Evolutionary conservation across 768 basidiomycete species (phyloP), one percentile per base, ranked within the genome.

Genomic region (Coprinopsis sp.): DNA sequence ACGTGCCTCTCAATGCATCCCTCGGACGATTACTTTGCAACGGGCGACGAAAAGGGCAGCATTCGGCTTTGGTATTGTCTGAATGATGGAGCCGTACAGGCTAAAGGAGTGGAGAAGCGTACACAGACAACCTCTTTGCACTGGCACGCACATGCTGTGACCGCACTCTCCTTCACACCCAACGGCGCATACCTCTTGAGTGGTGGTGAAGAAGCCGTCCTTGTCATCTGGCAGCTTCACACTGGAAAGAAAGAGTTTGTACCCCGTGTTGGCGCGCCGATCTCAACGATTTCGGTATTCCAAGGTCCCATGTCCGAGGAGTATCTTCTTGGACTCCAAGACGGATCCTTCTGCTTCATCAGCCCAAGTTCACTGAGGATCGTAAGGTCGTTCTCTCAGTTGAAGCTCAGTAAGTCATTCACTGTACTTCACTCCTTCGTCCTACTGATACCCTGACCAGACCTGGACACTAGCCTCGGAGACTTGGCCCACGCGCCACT

Each of bases 171-270:
- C 0, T 99, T 98, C 64, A 89, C 92, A 0, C 66, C 83, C 11
- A 93, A 95, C 54, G 96, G 96, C 11, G 86, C 91, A 6, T 95
- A 96, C 62, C 66, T 99, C 14, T 67, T 98, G 38, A 94, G 89
- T 50, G 95, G 92, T 51, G 96, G 96, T 36, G 91, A 96, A 64
- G 96, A 98, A 63, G 79, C 87, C 25, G 95, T 97, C 8, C 66
- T 99, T n/a, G 94, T 98, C 30, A 85, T 95, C 49, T 99, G 96
- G 96, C 91, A 96, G 60, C 63, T 99, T 33, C 84, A 91, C 52
- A 81, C 85, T 0, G 88, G 89, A 4, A 88, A 82, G 64, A 85
- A 83, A 60, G 93, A 96, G 62, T 98, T 91, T 59, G 79, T 98
- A 2, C 93, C 96, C 25, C 81, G 96, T 41, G 73, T 98, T 10